Evolutionary conservation across 306 rosid genomes (phyloP), one percentile per base, ranked within the genome.

Genomic region (Fagus crenata): DNA sequence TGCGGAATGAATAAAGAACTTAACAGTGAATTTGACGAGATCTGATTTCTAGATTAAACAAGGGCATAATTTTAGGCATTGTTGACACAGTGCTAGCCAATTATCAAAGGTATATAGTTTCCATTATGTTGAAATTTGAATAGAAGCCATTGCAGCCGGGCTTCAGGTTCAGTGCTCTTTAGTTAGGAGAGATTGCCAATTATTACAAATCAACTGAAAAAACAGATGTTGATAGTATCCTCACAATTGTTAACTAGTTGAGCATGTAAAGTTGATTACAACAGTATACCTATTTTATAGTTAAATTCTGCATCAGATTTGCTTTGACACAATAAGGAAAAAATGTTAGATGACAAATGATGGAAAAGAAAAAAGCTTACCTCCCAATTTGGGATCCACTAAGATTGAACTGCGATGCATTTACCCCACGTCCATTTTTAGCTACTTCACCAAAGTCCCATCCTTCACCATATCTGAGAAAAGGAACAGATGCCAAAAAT

Each of bases 361-460:
- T 36, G 35, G 59, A 78, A 78, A 70, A 2, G 53, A 59, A 82
- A 65, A 88, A 78, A 80, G 31, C 35, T 56, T 86, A 92, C 98
- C 97, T 92, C 82, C 98, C 98, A 70, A 95, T 92, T 82, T 85
- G 90, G 73, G 98, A 88, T 84, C 93, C 92, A 81, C 39, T 43
- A 75, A 95, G 90, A 85, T 95, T 95, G 83, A 85, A 79, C 75
- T 95, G 98, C 49, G 98, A 95, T 53, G 98, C 96, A 83, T 95
- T 95, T 74, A 95, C 80, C 58, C 98, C 97, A 32, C 97, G 97
- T 31, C 88, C 94, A 80, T 95, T 95, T 58, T 82, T 92, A 63
- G 97, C 95, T 82, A 95, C 97, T 86, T 95, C 98, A 53, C 96
- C 98, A 79, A 92, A 95, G 86, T 95, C 96, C 98, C 98, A 95